Conservation (phyloP, 2,329 filamentous ascomycete species). For the Aschersonia sp. region DNA sequence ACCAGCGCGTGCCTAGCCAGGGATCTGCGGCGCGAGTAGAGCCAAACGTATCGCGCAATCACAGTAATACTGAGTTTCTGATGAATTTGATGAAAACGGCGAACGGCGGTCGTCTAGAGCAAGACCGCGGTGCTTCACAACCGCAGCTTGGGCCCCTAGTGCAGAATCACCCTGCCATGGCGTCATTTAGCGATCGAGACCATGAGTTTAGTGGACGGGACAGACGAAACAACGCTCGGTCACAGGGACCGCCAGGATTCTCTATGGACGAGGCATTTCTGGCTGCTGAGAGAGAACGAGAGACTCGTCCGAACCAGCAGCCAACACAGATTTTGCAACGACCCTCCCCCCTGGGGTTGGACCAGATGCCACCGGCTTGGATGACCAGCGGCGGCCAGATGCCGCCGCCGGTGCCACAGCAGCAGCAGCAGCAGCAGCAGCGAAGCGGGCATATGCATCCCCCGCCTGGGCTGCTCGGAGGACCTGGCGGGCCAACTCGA, state of each 20-base stretch:
- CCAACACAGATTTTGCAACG: slow-evolving; percentile 52
- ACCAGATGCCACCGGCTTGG: slow-evolving; percentile 43
- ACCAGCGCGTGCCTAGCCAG: slow-evolving; percentile 40
- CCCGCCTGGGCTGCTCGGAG: slow-evolving; percentile 38
- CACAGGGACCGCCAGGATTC: slow-evolving; percentile 33
- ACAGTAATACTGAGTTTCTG: slow-evolving; percentile 67
- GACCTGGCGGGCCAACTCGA: slow-evolving; percentile 16
- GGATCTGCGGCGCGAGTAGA: slow-evolving; percentile 29
- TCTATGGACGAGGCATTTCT: slow-evolving; percentile 38
- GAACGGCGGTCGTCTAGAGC: slow-evolving; percentile 36
- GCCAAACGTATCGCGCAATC: slow-evolving; percentile 28
- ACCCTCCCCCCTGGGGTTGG: slow-evolving; percentile 45
- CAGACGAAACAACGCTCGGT: slow-evolving; percentile 22
- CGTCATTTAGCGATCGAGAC: slow-evolving; percentile 33
- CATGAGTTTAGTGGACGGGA: slow-evolving; percentile 24
- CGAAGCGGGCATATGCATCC: slow-evolving; percentile 39
- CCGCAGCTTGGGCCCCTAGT: slow-evolving; percentile 5
- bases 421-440: neutral
- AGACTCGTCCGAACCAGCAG: slow-evolving; percentile 29
- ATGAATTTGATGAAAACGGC: slow-evolving; percentile 61
- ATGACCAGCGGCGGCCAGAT: slow-evolving; percentile 30
- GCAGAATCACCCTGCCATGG: slow-evolving; percentile 27
- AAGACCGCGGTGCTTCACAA: slow-evolving; percentile 12
- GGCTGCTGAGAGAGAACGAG: slow-evolving; percentile 24
- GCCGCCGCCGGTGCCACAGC: slow-evolving; percentile 21